Percentiles rank a stretch among this genome's conserved stretches.
Evolutionary conservation across 192 early-diverging fungal genomes (phyloP).

Genomic region (Phycomyces nitens): DNA sequence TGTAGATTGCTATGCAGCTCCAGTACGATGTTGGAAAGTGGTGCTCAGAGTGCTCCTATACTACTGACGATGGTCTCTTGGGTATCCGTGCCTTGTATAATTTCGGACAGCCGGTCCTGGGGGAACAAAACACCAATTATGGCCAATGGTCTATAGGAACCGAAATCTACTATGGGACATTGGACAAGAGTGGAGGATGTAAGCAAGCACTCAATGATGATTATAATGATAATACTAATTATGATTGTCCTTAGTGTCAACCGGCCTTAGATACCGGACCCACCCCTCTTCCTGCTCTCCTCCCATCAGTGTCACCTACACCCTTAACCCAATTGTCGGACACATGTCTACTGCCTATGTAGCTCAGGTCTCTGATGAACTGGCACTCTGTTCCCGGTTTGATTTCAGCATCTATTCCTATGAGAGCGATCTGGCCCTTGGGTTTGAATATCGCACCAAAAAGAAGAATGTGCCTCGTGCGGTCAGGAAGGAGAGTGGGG

Average conservation of each 20-base stretch:
- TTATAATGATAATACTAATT: background rate
- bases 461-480: conserved; percentile 15
- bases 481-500: background rate
- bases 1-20: conserved; percentile 63
- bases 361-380: conserved; percentile 64
- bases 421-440: conserved; percentile 83
- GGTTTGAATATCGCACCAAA: conserved; percentile 75
- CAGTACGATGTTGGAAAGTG: conserved; percentile 69
- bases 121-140: background rate
- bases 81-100: conserved; percentile 82
- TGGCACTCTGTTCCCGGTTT: conserved; percentile 78
- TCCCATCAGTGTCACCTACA: conserved; percentile 65
- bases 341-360: conserved; percentile 84
- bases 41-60: conserved; percentile 73
- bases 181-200: conserved; percentile 89
- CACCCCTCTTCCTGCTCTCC: conserved; percentile 41
- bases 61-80: conserved; percentile 72
- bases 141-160: conserved; percentile 65
- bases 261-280: conserved; percentile 69
- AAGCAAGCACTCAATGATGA: conserved; percentile 18
- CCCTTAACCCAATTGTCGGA: conserved; percentile 91
- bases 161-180: conserved; percentile 70
- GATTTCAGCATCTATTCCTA: conserved; percentile 91
- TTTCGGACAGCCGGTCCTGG: conserved; percentile 48
- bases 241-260: conserved; percentile 44